Evolutionary conservation across 805 yeast genomes (phyloP), one percentile per base, ranked within the genome.

Genomic region (Yarrowia porcina): DNA sequence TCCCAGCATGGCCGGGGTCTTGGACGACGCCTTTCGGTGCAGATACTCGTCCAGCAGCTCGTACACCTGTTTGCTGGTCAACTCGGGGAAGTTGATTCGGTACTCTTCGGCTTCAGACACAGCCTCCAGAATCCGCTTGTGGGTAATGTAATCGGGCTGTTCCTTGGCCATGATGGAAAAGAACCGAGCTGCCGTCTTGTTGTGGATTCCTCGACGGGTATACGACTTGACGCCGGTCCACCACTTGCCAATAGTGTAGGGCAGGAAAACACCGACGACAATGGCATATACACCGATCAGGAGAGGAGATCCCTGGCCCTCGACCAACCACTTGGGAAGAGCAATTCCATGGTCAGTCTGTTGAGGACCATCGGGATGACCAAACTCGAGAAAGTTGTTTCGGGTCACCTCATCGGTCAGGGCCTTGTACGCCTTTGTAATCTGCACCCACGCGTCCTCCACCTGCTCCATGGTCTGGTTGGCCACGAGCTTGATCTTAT

Each of bases 291-390:
- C 73, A 15, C 87, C 80, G 27, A 88, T 76, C 65, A 90, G 77
- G 21, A 87, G 69, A 3, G 87, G 82, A 4, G 96, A 86, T 21
- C 86, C 85, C 64, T 85, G 80, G 44, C 96, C 91, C 67, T 90
- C 97, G 30, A 96, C 89, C 65, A 94, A 80, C 75, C 89, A 90
- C 72, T 88, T 86, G 32, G 99, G 99, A 67, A 94, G 77, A 0
- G 98, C 99, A 74, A 94, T 91, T 66, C 99, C 99, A 73, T 90
- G 97, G 20, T 87, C 78, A 18, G 87, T 81, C 27, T 89, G 89
- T 74, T 90, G 96, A 42, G 96, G 97, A 44, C 99, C 99, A 77
- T 94, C 99, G 4, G 99, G 99, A 73, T 96, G 97, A 56, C 99
- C 99, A 71, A 87, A 94, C 69, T 83, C 86, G 69, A 87, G 77